Conservation (phyloP, 495 filamentous ascomycete species). For the Glonium stellatum region DNA sequence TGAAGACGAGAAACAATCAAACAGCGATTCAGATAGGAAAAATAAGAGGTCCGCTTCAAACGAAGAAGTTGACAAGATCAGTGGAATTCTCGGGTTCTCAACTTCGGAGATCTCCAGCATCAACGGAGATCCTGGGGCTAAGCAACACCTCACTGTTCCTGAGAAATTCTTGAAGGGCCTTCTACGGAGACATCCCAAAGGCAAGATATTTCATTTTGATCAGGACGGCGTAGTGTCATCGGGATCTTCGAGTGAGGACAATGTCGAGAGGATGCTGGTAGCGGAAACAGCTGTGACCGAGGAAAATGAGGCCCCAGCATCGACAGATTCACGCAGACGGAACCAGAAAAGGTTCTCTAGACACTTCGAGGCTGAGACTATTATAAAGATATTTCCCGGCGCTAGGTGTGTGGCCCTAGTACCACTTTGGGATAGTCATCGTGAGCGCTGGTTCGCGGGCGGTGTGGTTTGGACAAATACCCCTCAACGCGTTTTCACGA, state of each 20-base stretch:
- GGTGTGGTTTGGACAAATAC: not conserved
- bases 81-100: constrained; percentile 24
- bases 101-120: constrained; percentile 23
- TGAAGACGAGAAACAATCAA: not conserved
- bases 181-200: constrained; percentile 36
- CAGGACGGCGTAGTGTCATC: constrained; percentile 33
- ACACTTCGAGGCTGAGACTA: not conserved
- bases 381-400: constrained; percentile 3
- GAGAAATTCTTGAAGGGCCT: constrained; percentile 36
- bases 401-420: constrained; percentile 3
- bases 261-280: constrained; percentile 5
- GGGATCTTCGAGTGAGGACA: constrained; percentile 2
- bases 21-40: constrained; percentile 8
- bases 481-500: constrained; percentile 38
- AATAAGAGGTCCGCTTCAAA: constrained; percentile 1
- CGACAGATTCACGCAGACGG: not conserved
- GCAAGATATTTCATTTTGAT: constrained; percentile 40
- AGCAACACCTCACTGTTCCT: constrained; percentile 13
- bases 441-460: constrained; percentile 3
- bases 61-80: not conserved
- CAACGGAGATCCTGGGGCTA: not conserved
- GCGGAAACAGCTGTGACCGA: not conserved
- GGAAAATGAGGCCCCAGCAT: not conserved
- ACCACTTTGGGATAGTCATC: constrained; percentile 6
- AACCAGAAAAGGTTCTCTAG: constrained; percentile 26